Conservation (phyloP, 108 stramenopile genomes). For the Skeletonema marinoi region DNA sequence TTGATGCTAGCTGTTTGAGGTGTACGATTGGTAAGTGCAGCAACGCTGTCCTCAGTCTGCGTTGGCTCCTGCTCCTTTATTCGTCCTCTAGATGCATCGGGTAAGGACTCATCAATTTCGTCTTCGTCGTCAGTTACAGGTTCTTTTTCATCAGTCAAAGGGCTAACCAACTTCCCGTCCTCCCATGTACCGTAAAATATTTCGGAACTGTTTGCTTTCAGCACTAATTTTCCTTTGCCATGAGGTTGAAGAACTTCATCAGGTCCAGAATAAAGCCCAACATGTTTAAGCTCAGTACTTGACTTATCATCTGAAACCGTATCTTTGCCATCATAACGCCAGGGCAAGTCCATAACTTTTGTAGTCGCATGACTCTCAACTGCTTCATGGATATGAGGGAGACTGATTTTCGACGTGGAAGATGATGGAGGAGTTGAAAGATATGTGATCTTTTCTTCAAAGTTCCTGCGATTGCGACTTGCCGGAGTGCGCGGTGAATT, state of each 20-base stretch:
- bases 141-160: not conserved
- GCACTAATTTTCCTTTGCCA: not conserved
- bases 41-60: no score
- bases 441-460: not conserved
- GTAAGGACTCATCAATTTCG: no score
- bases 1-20: not conserved
- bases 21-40: no score
- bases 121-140: not conserved
- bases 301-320: not conserved
- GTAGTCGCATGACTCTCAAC: not conserved
- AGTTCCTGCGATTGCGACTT: not conserved
- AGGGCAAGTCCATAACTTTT: not conserved
- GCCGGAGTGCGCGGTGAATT: not conserved
- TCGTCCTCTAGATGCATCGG: not conserved
- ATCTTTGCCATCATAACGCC: not conserved
- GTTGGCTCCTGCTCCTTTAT: not conserved
- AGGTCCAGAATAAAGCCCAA: slow-evolving; percentile 10
- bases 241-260: slow-evolving; percentile 9
- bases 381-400: not conserved
- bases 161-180: not conserved
- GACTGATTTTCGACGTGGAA: not conserved
- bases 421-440: not conserved
- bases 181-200: not conserved
- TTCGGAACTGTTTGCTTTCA: not conserved
- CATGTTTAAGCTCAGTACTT: not conserved